phyloP scores from a whole-genome alignment of 129 eudicot genomes.

The Lactuca sativa region DNA sequence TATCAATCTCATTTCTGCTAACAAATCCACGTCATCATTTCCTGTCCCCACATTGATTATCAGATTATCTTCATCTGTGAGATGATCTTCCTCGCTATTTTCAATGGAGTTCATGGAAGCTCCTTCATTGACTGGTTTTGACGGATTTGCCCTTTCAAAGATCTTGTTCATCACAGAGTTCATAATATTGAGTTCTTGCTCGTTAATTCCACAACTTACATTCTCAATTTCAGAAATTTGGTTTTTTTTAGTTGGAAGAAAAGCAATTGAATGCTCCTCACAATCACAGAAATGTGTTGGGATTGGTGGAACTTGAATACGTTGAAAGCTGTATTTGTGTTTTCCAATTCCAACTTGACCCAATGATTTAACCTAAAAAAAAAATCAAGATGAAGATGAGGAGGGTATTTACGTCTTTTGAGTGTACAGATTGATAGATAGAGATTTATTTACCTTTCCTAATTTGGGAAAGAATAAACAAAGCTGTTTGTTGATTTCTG shows the following conservation, averaged over 20 bases:
- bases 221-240: slow-evolving; percentile 29
- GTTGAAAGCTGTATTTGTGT: slow-evolving; percentile 98
- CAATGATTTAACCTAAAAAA: slow-evolving; percentile 63
- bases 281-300: slow-evolving; percentile 92
- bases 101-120: slow-evolving; percentile 21
- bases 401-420: too few species aligned
- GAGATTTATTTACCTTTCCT: slow-evolving; percentile 55
- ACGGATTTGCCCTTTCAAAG: slow-evolving; percentile 41
- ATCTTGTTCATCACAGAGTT: slow-evolving; percentile 70
- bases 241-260: slow-evolving; percentile 29
- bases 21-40: slow-evolving; percentile 27
- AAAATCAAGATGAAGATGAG: not conserved
- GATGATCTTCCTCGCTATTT: slow-evolving; percentile 35
- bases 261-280: slow-evolving; percentile 61
- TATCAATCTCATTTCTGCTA: slow-evolving; percentile 31
- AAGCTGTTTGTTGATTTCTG: slow-evolving; percentile 51
- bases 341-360: slow-evolving; percentile 85
- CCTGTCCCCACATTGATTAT: slow-evolving; percentile 58
- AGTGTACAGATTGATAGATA: not conserved
- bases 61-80: slow-evolving; percentile 73
- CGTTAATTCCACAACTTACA: slow-evolving; percentile 47
- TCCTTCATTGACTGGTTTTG: slow-evolving; percentile 21
- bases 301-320: slow-evolving; percentile 60
- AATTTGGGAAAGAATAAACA: slow-evolving; percentile 73
- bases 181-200: slow-evolving; percentile 66